phyloP scores from a whole-genome alignment of 2,329 filamentous ascomycete species.

The Pseudocercospora eumusae region DNA sequence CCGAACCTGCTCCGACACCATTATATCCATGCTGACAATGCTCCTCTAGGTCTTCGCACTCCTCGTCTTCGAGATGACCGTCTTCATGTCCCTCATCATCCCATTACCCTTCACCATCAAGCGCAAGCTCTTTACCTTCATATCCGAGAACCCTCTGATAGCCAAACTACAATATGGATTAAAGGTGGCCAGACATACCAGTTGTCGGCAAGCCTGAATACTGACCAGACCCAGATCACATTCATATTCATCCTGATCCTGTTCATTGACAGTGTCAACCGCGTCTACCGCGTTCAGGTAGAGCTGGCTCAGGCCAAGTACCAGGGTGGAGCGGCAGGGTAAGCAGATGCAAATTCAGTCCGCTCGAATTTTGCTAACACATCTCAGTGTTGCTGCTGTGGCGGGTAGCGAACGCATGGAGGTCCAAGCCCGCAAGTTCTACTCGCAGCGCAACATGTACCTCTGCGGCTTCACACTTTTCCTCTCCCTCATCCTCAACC shows the following conservation, averaged over 20 bases:
- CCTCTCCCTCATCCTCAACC: slow-evolving; percentile 97
- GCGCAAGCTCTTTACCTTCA: slow-evolving; percentile 90
- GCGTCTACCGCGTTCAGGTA: slow-evolving; percentile 93
- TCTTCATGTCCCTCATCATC: slow-evolving; percentile 78
- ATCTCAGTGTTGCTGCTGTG: slow-evolving; percentile 57
- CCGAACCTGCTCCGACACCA: no score
- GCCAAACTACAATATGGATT: slow-evolving; percentile 96
- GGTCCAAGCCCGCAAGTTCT: slow-evolving; percentile 99
- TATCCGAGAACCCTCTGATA: slow-evolving; percentile 81
- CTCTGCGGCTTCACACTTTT: slow-evolving; percentile 99
- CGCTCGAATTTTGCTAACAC: slow-evolving; percentile 22
- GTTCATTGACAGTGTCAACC: slow-evolving; percentile 94
- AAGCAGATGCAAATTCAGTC: slow-evolving; percentile 31
- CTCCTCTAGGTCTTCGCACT: slow-evolving; percentile 72
- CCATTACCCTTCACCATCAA: slow-evolving; percentile 86
- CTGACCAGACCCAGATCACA: slow-evolving; percentile 65
- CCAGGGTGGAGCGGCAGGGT: slow-evolving; percentile 52
- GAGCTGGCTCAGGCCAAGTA: slow-evolving; percentile 77
- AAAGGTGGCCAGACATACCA: slow-evolving; percentile 60
- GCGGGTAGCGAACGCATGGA: slow-evolving; percentile 90
- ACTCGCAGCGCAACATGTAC: slow-evolving; percentile 99
- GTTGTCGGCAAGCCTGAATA: neutral
- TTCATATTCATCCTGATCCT: slow-evolving; percentile 99
- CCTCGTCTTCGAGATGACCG: slow-evolving; percentile 77
- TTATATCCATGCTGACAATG: slow-evolving; percentile 32